Percentiles rank a stretch among this genome's conserved stretches.
Conservation (phyloP, 2,329 filamentous ascomycete species). For the Didymella exigua region DNA sequence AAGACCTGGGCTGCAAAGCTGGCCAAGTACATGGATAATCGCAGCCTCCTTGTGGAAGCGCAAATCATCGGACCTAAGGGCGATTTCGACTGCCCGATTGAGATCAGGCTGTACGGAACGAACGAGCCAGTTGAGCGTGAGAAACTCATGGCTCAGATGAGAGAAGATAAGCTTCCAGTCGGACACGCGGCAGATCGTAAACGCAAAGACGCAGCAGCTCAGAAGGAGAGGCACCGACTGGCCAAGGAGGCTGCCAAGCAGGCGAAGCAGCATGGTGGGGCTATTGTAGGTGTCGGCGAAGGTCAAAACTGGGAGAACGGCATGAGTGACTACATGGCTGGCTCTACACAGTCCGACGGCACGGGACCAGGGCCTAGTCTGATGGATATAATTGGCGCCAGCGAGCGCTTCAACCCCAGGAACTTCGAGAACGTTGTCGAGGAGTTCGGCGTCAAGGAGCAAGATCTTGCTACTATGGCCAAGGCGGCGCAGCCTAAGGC, state of each 20-base stretch:
- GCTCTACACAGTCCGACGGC: constrained; percentile 34
- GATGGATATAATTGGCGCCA: constrained; percentile 68
- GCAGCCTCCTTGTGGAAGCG: constrained; percentile 69
- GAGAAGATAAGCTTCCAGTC: constrained; percentile 66
- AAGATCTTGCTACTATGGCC: constrained; percentile 72
- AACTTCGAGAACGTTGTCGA: constrained; percentile 69
- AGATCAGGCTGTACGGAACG: constrained; percentile 72
- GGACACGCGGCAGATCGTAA: constrained; percentile 48
- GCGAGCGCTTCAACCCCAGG: constrained; percentile 70
- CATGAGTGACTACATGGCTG: constrained; percentile 34
- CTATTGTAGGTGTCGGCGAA: constrained; percentile 32
- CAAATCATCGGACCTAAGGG: constrained; percentile 70
- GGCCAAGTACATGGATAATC: constrained; percentile 66
- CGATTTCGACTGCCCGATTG: constrained; percentile 73
- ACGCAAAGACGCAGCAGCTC: constrained; percentile 60
- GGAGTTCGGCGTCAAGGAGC: constrained; percentile 72
- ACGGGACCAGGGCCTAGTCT: constrained; percentile 55
- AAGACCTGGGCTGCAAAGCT: constrained; percentile 71
- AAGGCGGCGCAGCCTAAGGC: constrained; percentile 70
- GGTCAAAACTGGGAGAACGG: constrained; percentile 40
- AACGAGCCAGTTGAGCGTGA: constrained; percentile 59
- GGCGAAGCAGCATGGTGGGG: constrained; percentile 42
- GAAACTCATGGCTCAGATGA: constrained; percentile 66
- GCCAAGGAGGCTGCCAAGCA: constrained; percentile 44
- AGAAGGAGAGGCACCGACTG: constrained; percentile 60